Percentiles rank a stretch among this genome's conserved stretches.
Conservation (phyloP, 805 yeast genomes). For the Pichia nanzhaoensis region DNA sequence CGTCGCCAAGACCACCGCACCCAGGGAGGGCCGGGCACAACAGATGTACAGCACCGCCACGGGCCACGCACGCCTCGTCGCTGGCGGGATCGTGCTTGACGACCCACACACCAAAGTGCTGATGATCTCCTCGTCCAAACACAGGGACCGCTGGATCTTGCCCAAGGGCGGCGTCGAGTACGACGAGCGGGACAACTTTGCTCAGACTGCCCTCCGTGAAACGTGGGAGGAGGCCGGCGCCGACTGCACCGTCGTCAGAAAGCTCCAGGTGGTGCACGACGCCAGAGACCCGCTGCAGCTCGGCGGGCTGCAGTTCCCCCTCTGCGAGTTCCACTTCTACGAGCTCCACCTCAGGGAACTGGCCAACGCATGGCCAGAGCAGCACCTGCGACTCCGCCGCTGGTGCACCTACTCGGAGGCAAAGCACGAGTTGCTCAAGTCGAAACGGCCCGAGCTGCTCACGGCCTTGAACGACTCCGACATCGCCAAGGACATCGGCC, state of each 20-base stretch:
- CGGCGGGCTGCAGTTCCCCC: conserved; percentile 40
- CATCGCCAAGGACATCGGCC: conserved; percentile 33
- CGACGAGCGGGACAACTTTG: conserved; percentile 55
- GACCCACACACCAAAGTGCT: conserved; percentile 53
- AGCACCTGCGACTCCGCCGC: conserved; percentile 48
- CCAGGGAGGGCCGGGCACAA: conserved; percentile 52
- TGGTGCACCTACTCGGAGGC: conserved; percentile 76
- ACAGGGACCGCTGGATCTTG: conserved; percentile 69
- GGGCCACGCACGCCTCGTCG: conserved; percentile 81
- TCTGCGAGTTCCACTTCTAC: conserved; percentile 83
- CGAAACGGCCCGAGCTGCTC: conserved; percentile 62
- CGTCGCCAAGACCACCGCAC: conserved; percentile 25
- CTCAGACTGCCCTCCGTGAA: conserved; percentile 66
- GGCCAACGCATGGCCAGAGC: conserved; percentile 72
- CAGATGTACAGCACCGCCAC: conserved; percentile 47
- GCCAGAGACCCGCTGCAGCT: neutral
- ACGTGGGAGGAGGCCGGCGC: conserved; percentile 99
- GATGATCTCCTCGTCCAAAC: conserved; percentile 70
- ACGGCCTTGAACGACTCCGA: conserved; percentile 55
- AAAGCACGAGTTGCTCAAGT: conserved; percentile 44
- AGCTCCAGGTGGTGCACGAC: conserved; percentile 65
- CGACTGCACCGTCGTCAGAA: conserved; percentile 47
- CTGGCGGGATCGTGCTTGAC: conserved; percentile 81
- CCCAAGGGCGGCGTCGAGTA: conserved; percentile 95
- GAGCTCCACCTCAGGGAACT: conserved; percentile 61